Evolutionary conservation across 2,329 filamentous ascomycete species (phyloP).

Genomic region (Colletotrichum sp.): DNA sequence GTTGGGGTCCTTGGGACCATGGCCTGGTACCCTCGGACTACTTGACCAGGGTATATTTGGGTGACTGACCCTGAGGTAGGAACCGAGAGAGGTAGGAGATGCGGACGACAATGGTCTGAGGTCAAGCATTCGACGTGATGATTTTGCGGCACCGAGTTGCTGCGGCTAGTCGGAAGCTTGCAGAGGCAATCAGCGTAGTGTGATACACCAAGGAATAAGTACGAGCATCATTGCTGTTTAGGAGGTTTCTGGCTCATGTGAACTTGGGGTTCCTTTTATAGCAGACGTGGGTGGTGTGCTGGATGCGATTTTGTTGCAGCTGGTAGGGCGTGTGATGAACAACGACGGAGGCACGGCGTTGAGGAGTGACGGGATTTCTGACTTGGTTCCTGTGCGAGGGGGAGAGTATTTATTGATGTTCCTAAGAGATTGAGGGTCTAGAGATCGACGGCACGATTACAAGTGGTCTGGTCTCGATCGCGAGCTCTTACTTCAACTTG

Average conservation of each 20-base stretch:
- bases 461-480: no score
- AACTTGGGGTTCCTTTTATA: neutral
- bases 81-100: neutral
- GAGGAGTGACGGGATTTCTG: no score
- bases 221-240: no score
- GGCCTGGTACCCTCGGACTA: neutral
- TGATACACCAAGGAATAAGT: no score
- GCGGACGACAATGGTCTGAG: neutral
- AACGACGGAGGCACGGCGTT: no score
- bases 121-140: neutral
- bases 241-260: neutral
- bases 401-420: no score
- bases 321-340: no score
- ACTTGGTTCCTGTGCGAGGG: no score
- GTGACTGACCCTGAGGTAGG: fast-evolving
- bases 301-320: neutral
- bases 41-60: neutral
- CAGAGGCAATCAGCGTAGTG: neutral
- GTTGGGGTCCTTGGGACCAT: neutral
- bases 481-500: no score
- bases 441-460: no score
- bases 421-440: no score
- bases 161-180: neutral
- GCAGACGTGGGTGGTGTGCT: neutral
- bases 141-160: fast-evolving